A percentile compares a stretch with the other conserved stretches of the same genome.
These are phyloP conservation scores for Gracilaria domingensis DNA, from an alignment of 23 red algal species.

Conservation along the genomic window DNA sequence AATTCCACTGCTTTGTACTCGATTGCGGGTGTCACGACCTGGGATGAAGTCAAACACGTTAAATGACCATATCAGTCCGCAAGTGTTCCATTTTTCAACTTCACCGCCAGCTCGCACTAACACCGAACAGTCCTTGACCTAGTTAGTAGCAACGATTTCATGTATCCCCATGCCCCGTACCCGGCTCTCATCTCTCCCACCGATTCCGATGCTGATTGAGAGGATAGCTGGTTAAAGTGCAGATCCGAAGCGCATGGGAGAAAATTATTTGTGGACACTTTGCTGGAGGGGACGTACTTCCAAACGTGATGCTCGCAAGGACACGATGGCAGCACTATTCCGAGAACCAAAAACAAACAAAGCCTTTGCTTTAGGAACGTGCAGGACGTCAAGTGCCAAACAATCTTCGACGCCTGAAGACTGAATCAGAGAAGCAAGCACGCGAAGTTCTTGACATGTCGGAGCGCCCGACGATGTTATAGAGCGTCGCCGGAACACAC, in stretches of 20 bases:
- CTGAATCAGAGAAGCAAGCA: slow-evolving; percentile 19
- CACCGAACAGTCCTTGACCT: neutral
- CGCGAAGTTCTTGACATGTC: slow-evolving; percentile 32
- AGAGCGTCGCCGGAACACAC: slow-evolving; percentile 37
- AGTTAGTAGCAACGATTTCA: slow-evolving; percentile 17
- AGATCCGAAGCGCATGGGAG: slow-evolving; percentile 43
- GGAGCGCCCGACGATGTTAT: slow-evolving; percentile 6
- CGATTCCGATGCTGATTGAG: slow-evolving; percentile 42
- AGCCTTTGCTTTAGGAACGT: slow-evolving; percentile 1
- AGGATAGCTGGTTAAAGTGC: slow-evolving; percentile 64
- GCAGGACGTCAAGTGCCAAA: neutral
- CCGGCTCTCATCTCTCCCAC: slow-evolving; percentile 43
- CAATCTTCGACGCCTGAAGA: slow-evolving; percentile 38
- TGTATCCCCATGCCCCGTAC: slow-evolving; percentile 25
- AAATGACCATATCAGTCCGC: slow-evolving; percentile 43
- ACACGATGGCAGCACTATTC: slow-evolving; percentile 54
- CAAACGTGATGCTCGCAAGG: slow-evolving; percentile 4
- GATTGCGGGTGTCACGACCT: neutral
- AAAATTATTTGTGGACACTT: neutral
- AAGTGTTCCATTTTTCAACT: slow-evolving; percentile 55
- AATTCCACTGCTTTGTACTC: slow-evolving; percentile 29
- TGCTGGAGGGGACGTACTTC: slow-evolving; percentile 42
- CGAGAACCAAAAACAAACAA: slow-evolving; percentile 60
- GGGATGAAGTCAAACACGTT: slow-evolving; percentile 52
- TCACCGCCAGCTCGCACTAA: slow-evolving; percentile 33